phyloP scores from a whole-genome alignment of 2,329 filamentous ascomycete genomes.

The Penicillium capsulatum region DNA sequence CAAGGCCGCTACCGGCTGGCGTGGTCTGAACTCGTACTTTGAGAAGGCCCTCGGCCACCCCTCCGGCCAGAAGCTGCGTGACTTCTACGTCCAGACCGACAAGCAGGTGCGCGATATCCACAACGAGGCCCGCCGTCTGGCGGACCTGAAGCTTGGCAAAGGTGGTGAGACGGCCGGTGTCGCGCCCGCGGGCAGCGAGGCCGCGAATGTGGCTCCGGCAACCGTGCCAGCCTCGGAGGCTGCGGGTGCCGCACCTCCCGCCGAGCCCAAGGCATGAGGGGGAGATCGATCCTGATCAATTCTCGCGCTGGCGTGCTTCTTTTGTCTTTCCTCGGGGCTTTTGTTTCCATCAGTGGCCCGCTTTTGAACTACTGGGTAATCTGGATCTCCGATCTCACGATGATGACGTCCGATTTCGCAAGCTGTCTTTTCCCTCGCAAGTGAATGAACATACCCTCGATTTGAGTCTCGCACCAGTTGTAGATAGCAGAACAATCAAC shows the following conservation, averaged over 20 bases:
- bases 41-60: slow-evolving; percentile 86
- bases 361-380: too few relatives aligned
- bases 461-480: neutral
- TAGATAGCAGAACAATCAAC: neutral
- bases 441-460: too few relatives aligned
- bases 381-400: too few relatives aligned
- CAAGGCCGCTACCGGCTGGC: slow-evolving; percentile 64
- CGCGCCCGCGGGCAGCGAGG: slow-evolving; percentile 11
- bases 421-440: too few relatives aligned
- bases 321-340: slow-evolving; percentile 2
- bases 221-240: slow-evolving; percentile 22
- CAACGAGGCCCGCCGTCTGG: slow-evolving; percentile 79
- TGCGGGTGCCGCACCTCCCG: slow-evolving; percentile 21
- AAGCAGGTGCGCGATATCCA: slow-evolving; percentile 95
- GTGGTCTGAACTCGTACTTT: slow-evolving; percentile 79
- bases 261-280: slow-evolving; percentile 29
- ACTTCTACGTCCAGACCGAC: slow-evolving; percentile 79
- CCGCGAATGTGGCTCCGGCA: slow-evolving; percentile 17
- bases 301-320: slow-evolving; percentile 9
- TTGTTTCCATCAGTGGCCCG: too few relatives aligned
- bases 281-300: slow-evolving; percentile 4
- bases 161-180: slow-evolving; percentile 27
- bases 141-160: slow-evolving; percentile 70
- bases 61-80: slow-evolving; percentile 79
- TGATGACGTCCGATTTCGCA: too few relatives aligned